A percentile compares a stretch with the other conserved stretches of the same genome.
These are phyloP conservation scores for Coprinopsis sp. DNA, from an alignment of 768 basidiomycete species.

Conservation along the genomic window DNA sequence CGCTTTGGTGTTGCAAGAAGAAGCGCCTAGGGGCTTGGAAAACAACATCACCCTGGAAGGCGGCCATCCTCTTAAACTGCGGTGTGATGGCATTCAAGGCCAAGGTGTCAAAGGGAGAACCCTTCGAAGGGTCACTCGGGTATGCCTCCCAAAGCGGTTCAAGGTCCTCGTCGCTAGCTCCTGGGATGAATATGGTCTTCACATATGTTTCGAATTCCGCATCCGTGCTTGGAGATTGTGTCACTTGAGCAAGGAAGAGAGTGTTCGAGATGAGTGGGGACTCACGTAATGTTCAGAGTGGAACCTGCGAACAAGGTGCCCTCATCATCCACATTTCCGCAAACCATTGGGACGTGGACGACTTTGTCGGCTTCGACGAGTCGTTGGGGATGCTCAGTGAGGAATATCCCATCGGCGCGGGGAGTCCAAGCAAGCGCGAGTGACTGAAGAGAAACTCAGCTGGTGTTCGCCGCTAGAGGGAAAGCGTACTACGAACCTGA, in stretches of 20 bases:
- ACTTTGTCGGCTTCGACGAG: slow-evolving; percentile 40
- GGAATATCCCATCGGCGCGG: slow-evolving; percentile 45
- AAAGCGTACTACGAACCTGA: slow-evolving; percentile 15
- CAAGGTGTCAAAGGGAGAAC: slow-evolving; percentile 50
- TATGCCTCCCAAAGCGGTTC: slow-evolving; percentile 22
- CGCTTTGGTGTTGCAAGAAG: slow-evolving; percentile 37
- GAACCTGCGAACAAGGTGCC: slow-evolving; percentile 47
- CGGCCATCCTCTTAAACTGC: slow-evolving; percentile 48
- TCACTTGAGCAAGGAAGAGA: neutral
- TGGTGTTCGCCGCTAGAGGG: neutral
- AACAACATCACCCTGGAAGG: slow-evolving; percentile 44
- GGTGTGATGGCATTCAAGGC: slow-evolving; percentile 35
- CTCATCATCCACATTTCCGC: slow-evolving; percentile 50
- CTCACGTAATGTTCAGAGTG: slow-evolving; percentile 40
- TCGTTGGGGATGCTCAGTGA: slow-evolving; percentile 37
- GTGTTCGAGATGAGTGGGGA: neutral
- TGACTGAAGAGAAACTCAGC: slow-evolving; percentile 22
- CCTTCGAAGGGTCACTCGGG: slow-evolving; percentile 32
- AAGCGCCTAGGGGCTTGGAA: slow-evolving; percentile 51
- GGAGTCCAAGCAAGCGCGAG: slow-evolving; percentile 43
- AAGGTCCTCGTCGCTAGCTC: slow-evolving; percentile 16
- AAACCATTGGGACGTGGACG: slow-evolving; percentile 46
- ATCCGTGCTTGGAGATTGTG: slow-evolving; percentile 12
- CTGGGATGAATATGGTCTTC: slow-evolving; percentile 17
- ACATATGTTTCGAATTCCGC: slow-evolving; percentile 19